Evolutionary conservation across 2,329 filamentous ascomycete species (phyloP), one percentile per base, ranked within the genome.

Genomic region (Tolypocladium cylindrosporum): DNA sequence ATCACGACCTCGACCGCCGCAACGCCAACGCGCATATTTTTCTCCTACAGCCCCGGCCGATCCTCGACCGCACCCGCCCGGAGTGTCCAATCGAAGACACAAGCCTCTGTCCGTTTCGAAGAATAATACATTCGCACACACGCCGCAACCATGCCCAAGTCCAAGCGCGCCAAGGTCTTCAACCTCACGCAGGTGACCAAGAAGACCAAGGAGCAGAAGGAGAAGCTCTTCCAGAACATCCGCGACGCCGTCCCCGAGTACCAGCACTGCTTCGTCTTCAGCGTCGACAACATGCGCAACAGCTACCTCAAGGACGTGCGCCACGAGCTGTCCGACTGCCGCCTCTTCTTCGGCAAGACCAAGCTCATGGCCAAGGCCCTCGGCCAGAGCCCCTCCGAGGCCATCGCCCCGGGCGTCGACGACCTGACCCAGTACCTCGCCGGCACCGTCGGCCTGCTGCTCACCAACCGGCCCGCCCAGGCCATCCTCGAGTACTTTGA

Each of bases 301-400:
- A 95, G 87, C 66, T 92, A 96, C 75, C 79, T 97, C 68, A 96
- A 97, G 78, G 86, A 91, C 68, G 90, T 97, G 66, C 87, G 93
- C 66, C 83, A 86, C 64, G 88, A 96, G 68, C 86, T 97, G 66
- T 80, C 81, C 55, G 91, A 97, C 77, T 55, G 54, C 67, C 94
- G 92, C 67, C 79, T 99, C 72, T 97, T 97, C 85, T 97, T 97
- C 76, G 94, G 93, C 77, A 99, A 97, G 80, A 97, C 93, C 60
- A 97, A 97, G 78, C 92, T 99, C 74, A 97, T 97, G 91, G 87
- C 90, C 67, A 93, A 94, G 76, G 92, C 94, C 58, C 88, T 99
- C 34, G 94, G 94, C 70, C 83, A 83, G 63, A 86, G 80, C 57
- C 81, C 86, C 64, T 88, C 89, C 69, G 88, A 90, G 68, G 90